Evolutionary conservation across 139 green algal genomes (phyloP), one percentile per base, ranked within the genome.

Genomic region (Choricystis sp.): DNA sequence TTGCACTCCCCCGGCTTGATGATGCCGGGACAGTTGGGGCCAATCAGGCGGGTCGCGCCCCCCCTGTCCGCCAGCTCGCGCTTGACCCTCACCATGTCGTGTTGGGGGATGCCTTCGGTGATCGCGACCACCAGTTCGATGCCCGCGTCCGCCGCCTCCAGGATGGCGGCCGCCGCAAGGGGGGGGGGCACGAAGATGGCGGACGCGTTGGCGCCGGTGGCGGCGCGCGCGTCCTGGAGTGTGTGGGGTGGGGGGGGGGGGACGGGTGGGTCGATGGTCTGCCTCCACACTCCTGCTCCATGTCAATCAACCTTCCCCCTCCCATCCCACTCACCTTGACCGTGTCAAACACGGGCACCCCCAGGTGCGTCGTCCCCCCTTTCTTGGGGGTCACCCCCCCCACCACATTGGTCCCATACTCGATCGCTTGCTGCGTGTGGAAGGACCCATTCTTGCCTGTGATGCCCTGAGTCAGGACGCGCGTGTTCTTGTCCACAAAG

Each of bases 1-100:
- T 98, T 99, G 81, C 91, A 98, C 71, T 96, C 93, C 2, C 89
- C 93, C 25, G 93, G 93, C 79, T 95, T 95, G 81, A 96, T 95
- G 77, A 95, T 94, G 60, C 92, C 93, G 0, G 93, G 93, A 77
- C 93, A 99, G 74, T 99, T 99, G 67, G 93, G 93, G 0, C 92
- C 93, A 66, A 99, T 99, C 3, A 99, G 73, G 2, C 92, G 73
- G 49, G 89, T 96, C 65, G 85, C 89, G 65, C 21, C 84, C 9
- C 40, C 40, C 9, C 16, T 9, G 66, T 83, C 79, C 66, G 81
- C 85, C 77, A 98, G 78, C 24, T 85, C 77, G 61, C 85, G 84
- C 82, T 99, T 99, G 40, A 99, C 90, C 4, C 61, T 61, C 56
- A 79, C 73, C 74, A 71, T 69, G 66, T 70, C 57, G 61, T 78